These are phyloP conservation scores for Skeletonema marinoi DNA, from an alignment of 108 stramenopile genomes.

Conservation along the genomic window DNA sequence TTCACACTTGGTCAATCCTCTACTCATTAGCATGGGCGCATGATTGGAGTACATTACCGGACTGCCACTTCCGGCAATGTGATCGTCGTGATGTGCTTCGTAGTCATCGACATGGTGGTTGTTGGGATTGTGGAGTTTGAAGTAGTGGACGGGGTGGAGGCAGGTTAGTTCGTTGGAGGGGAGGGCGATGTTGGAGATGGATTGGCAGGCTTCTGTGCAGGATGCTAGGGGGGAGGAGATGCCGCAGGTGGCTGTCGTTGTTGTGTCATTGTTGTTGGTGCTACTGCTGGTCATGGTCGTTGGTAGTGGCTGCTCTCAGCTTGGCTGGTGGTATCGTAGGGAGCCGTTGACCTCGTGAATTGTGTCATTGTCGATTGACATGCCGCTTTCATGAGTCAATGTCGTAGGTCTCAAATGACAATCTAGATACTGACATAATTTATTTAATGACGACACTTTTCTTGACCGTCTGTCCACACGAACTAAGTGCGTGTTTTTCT, in stretches of 20 bases:
- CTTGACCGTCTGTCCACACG: neutral
- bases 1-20: slow-evolving; percentile 30
- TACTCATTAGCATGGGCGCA: slow-evolving; percentile 1
- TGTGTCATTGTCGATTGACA: too few species aligned
- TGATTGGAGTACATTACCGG: slow-evolving; percentile 22
- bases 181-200: neutral
- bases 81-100: neutral
- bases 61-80: neutral
- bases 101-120: neutral
- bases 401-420: too few species aligned
- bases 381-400: too few species aligned
- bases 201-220: slow-evolving; percentile 1
- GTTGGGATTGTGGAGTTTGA: neutral
- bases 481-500: neutral
- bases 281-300: neutral
- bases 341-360: too few species aligned
- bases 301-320: too few species aligned
- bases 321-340: too few species aligned
- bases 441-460: neutral
- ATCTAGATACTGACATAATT: too few species aligned
- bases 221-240: neutral
- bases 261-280: neutral
- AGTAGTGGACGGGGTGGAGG: neutral
- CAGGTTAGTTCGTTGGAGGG: neutral
- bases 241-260: neutral